phyloP scores from a whole-genome alignment of 1,284 basidiomycete genomes.

The Kalmanozyma brasiliensis region DNA sequence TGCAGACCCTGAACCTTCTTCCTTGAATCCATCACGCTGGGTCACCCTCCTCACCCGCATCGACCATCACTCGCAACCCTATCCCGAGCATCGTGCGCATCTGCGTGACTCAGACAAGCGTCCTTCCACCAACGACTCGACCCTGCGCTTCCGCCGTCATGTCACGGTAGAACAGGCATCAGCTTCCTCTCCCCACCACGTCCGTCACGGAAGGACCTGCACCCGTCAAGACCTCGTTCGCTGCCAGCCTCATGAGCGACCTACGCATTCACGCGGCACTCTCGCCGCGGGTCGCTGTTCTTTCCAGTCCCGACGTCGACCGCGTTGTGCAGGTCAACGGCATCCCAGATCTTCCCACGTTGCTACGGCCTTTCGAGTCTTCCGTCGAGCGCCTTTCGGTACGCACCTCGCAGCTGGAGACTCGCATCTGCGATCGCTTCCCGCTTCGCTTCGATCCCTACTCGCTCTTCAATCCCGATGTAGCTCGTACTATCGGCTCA shows the following conservation, averaged over 20 bases:
- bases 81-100: not conserved
- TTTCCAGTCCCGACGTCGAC: slow-evolving; percentile 58
- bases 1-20: slow-evolving; percentile 9
- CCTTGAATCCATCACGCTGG: too few relatives aligned
- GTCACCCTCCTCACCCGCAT: too few relatives aligned
- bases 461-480: slow-evolving; percentile 40
- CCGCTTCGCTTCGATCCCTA: slow-evolving; percentile 60
- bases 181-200: too few relatives aligned
- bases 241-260: slow-evolving; percentile 28
- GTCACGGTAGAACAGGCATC: not conserved
- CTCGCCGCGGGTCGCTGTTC: slow-evolving; percentile 60
- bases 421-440: slow-evolving; percentile 50
- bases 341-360: slow-evolving; percentile 48
- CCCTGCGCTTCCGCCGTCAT: slow-evolving; percentile 1
- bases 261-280: slow-evolving; percentile 56
- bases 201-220: not conserved
- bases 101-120: not conserved
- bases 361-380: slow-evolving; percentile 61
- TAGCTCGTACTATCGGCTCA: slow-evolving; percentile 16
- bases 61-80: not conserved
- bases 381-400: slow-evolving; percentile 51
- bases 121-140: not conserved
- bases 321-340: slow-evolving; percentile 45
- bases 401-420: slow-evolving; percentile 63
- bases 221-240: too few relatives aligned